Conservation (phyloP, 257 asterid species). For the Jasminum sambac region DNA sequence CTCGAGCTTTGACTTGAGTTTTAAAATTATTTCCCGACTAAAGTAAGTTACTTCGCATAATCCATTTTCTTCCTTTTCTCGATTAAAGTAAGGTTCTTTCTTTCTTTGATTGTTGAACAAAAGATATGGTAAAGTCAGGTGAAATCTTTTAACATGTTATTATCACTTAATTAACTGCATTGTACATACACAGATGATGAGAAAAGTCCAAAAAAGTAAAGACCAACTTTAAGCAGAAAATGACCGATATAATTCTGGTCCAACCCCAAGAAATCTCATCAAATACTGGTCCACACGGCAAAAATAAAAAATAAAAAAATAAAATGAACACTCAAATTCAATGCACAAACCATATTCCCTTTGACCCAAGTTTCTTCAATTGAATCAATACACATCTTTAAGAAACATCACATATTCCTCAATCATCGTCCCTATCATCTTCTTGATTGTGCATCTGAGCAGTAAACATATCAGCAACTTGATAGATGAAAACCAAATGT, state of each 20-base stretch:
- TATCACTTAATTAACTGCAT: background rate
- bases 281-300: slow-evolving; percentile 3
- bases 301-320: too few relatives aligned
- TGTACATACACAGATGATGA: background rate
- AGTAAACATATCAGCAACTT: slow-evolving; percentile 80
- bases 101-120: too few relatives aligned
- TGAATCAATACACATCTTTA: background rate
- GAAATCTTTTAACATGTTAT: background rate
- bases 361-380: background rate
- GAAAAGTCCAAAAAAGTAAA: background rate
- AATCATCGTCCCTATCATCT: slow-evolving; percentile 62
- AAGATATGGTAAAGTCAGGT: too few relatives aligned
- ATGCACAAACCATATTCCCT: background rate
- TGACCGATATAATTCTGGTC: background rate
- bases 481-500: background rate
- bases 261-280: background rate
- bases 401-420: slow-evolving; percentile 18
- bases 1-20: too few relatives aligned
- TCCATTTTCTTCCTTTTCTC: too few relatives aligned
- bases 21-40: too few relatives aligned
- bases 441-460: slow-evolving; percentile 64
- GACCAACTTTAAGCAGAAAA: slow-evolving; percentile 1
- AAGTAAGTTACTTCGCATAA: too few relatives aligned
- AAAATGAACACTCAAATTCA: slow-evolving; percentile 5
- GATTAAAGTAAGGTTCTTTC: too few relatives aligned